A percentile compares a stretch with the other conserved stretches of the same genome.
Conservation (phyloP, 352 stramenopile species). For the Globisporangium orthogonon region DNA sequence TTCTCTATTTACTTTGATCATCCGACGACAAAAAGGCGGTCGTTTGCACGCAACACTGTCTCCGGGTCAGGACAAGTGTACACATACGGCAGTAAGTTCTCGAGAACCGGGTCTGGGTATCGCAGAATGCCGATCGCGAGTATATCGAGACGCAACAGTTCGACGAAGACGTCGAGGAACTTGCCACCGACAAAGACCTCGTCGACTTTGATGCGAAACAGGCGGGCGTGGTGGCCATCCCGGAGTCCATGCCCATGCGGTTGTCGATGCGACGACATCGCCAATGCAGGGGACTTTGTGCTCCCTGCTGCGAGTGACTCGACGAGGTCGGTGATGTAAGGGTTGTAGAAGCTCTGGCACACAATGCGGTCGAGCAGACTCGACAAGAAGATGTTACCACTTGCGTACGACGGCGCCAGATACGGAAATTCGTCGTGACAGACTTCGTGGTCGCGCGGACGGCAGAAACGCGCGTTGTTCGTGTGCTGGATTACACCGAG, state of each 20-base stretch:
- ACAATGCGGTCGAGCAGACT: conserved; percentile 57
- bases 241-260: neutral
- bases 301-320: conserved; percentile 39
- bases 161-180: conserved; percentile 43
- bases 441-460: conserved; percentile 35
- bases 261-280: neutral
- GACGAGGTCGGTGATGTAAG: conserved; percentile 64
- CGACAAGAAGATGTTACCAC: conserved; percentile 44
- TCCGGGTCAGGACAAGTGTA: conserved; percentile 48
- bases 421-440: conserved; percentile 43
- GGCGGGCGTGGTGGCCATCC: conserved; percentile 3
- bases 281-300: neutral
- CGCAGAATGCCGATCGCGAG: conserved; percentile 48
- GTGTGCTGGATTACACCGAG: conserved; percentile 39
- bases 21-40: conserved; percentile 49
- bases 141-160: conserved; percentile 33
- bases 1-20: conserved; percentile 9
- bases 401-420: conserved; percentile 46
- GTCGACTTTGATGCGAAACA: conserved; percentile 37
- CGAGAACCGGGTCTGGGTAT: conserved; percentile 24
- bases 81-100: conserved; percentile 59
- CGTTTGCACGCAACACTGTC: conserved; percentile 38
- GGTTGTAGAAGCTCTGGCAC: conserved; percentile 78
- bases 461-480: conserved; percentile 46
- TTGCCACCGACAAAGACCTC: conserved; percentile 23